Base-by-base conservation (phyloP, 1,284 basidiomycete species). In the Spongispora temasekensis region DNA sequence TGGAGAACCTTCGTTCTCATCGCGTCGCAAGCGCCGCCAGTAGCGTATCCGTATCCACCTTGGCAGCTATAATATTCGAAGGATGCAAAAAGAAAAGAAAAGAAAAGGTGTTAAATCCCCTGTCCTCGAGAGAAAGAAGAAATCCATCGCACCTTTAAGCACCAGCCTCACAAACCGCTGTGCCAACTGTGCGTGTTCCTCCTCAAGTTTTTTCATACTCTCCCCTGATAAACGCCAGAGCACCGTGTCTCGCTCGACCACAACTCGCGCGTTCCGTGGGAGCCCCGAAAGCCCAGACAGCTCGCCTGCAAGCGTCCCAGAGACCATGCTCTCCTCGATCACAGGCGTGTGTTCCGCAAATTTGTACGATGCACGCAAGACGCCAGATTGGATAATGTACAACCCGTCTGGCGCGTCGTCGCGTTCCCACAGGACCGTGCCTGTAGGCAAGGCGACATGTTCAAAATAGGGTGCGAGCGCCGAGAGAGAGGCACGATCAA, bases 241-340 rank as follows among this genome's bases (percentile, higher is more conserved):
- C 19, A 90, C 84, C 17, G 86, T 87, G 27, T 87, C 83, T 13
- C 87, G 81, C 75, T 97, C 95, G 2, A 90, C 93, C 0, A 89
- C 79, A 27, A 93, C 93, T 4, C 89, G 93, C n/a, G 94, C 90
- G 71, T 97, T 97, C 53, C 95, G 80, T 25, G 84, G 80, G 42
- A 89, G 81, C 19, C 87, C 87, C 9, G 92, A 88, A 27, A 98
- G 77, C 37, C 90, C 90, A 0, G 91, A 90, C 58, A 97, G 76
- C 75, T 97, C 95, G 2, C 95, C 95, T 3, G 95, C 93, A 6
- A 97, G 78, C 0, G 94, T 94, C 2, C 94, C 95, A 2, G 94
- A 88, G 0, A 97, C 93, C 95, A 97, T 97, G 5, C 90, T 92
- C 76, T 94, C 93, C 68, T 92, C 88, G 52, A 94, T 85, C 12